Base-by-base conservation (phyloP, 768 basidiomycete genomes). In the Boletellus emodensis region DNA sequence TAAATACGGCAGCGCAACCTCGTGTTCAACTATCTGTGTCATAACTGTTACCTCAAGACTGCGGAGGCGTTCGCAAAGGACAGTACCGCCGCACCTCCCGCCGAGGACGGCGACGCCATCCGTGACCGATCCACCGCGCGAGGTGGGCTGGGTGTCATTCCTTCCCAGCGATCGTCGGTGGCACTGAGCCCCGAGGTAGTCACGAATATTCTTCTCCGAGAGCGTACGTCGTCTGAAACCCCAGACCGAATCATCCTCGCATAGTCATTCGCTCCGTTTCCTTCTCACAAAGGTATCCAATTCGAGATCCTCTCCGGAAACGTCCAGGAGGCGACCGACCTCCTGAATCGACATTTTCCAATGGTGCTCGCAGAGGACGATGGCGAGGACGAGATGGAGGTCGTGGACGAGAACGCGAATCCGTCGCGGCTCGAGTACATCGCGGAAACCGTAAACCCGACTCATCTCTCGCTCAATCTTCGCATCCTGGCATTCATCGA, bases 401-500 rank as follows among this genome's bases (percentile, higher is more conserved):
- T 55, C 14, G 52, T 53, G 6, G 61, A 65, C 44, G 65, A 58
- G 34, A 54, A 67, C 28, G 47, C 48, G 46, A 52, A 72, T 59
- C 52, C 68, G 58, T 35, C 71, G 58, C 64, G 63, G 33, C 66
- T 78, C 38, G 68, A 77, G 49, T 85, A 81, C 55, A 65, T 79
- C 18, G 71, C 80, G 22, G 70, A 81, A 3, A 85, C 81, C 2
- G 85, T 91, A 6, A 76, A 85, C 41, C 86, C 92, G n/a, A 66
- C 73, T 2, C 90, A 93, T 59, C 75, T 95, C 46, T 72, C 75
- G 15, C 78, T 97, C 53, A 94, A 96, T 63, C 82, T 97, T 35
- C 86, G 85, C 44, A 89, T 96, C 42, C 84, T 88, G 37, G 80
- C 82, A 2, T 97, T 96, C 71, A 84, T 90, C 61, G 94, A 97